Evolutionary conservation across 345 rosid species (phyloP).

Genomic region (Bruguiera parviflora): DNA sequence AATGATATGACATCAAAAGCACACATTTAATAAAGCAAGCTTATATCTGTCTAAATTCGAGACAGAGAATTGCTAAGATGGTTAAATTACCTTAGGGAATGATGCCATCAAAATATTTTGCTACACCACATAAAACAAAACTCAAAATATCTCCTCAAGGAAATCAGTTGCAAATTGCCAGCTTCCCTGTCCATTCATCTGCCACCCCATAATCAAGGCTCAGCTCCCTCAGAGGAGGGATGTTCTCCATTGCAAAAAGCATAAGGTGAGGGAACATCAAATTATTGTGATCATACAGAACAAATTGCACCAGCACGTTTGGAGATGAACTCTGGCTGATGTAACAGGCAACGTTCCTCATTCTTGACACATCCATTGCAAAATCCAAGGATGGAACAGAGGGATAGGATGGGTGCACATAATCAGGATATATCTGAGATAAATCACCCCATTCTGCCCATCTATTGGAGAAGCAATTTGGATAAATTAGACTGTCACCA

Average conservation of each 20-base stretch:
- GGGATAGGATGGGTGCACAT: conserved; percentile 55
- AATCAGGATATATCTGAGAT: conserved; percentile 57
- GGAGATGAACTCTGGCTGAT: conserved; percentile 83
- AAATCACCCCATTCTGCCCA: conserved; percentile 93
- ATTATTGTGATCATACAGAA: conserved; percentile 80
- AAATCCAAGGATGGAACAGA: conserved; percentile 78
- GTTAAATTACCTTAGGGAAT: conserved; percentile 32
- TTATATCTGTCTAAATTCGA: no score
- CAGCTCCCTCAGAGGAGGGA: conserved; percentile 84
- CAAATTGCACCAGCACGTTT: conserved; percentile 78
- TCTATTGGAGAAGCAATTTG: conserved; percentile 56
- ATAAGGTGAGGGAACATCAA: conserved; percentile 86
- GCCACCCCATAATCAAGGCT: conserved; percentile 93
- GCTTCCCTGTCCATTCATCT: conserved; percentile 77
- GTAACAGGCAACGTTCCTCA: conserved; percentile 95
- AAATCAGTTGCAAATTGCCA: conserved; percentile 60
- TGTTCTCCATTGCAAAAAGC: conserved; percentile 87
- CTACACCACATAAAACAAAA: conserved; percentile 17
- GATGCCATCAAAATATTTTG: conserved; percentile 22
- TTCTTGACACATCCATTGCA: conserved; percentile 88
- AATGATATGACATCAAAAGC: no score
- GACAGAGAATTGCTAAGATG: background rate
- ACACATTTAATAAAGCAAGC: no score
- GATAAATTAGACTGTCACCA: conserved; percentile 77
- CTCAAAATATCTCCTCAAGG: conserved; percentile 19